A percentile compares a stretch with the other conserved stretches of the same genome.
phyloP scores from a whole-genome alignment of 1,284 basidiomycete species.

The Chalciporus piperatoides region DNA sequence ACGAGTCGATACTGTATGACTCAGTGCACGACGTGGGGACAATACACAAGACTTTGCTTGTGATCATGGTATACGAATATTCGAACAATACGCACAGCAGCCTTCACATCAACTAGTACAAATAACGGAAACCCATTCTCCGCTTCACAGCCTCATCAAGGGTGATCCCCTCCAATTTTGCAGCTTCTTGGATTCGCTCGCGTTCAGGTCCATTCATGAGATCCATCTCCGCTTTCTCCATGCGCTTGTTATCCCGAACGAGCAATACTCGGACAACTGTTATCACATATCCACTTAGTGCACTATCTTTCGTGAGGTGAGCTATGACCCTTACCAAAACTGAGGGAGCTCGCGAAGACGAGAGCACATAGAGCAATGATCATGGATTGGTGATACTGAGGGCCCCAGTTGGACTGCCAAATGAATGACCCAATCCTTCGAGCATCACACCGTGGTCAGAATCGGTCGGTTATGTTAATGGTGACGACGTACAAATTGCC shows the following conservation, averaged over 20 bases:
- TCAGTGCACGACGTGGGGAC: too few relatives aligned
- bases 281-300: not conserved
- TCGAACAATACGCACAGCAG: too few relatives aligned
- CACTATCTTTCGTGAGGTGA: constrained; percentile 2
- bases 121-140: constrained; percentile 35
- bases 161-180: constrained; percentile 46
- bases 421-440: constrained; percentile 49
- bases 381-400: constrained; percentile 52
- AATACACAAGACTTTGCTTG: too few relatives aligned
- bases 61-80: too few relatives aligned
- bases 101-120: constrained; percentile 13
- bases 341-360: constrained; percentile 36
- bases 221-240: constrained; percentile 45
- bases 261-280: constrained; percentile 47
- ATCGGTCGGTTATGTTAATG: not conserved
- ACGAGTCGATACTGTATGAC: too few relatives aligned
- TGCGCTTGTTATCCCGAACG: constrained; percentile 41
- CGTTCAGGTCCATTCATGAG: constrained; percentile 41
- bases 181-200: constrained; percentile 46
- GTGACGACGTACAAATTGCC: constrained; percentile 35
- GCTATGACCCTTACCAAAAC: constrained; percentile 33
- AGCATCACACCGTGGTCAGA: not conserved
- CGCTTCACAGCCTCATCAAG: constrained; percentile 51
- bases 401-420: constrained; percentile 50
- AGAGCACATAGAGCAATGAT: constrained; percentile 44